phyloP scores from a whole-genome alignment of 805 yeast species.

The Torulaspora delbrueckii region DNA sequence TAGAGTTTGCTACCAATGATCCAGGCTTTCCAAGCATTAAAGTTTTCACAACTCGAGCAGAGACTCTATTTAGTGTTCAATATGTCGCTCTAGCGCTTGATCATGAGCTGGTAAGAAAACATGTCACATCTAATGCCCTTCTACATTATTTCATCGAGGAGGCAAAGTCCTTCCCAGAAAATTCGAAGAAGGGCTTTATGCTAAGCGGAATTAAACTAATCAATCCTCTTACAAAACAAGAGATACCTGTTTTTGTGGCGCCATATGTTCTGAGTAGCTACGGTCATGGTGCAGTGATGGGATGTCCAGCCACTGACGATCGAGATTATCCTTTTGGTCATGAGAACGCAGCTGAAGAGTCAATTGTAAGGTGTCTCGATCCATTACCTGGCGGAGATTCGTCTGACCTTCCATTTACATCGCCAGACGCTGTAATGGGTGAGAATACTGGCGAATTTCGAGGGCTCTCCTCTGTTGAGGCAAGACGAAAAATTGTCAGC shows the following conservation, averaged over 20 bases:
- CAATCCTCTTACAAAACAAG: slow-evolving; percentile 51
- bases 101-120: slow-evolving; percentile 53
- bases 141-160: slow-evolving; percentile 45
- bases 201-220: slow-evolving; percentile 42
- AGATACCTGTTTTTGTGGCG: slow-evolving; percentile 78
- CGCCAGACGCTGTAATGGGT: slow-evolving; percentile 46
- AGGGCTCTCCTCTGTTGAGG: slow-evolving; percentile 50
- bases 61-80: slow-evolving; percentile 78
- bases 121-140: slow-evolving; percentile 37
- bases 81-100: slow-evolving; percentile 71
- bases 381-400: slow-evolving; percentile 28
- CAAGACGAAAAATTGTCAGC: slow-evolving; percentile 43
- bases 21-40: slow-evolving; percentile 34
- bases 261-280: slow-evolving; percentile 82
- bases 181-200: slow-evolving; percentile 57
- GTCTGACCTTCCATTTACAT: slow-evolving; percentile 35
- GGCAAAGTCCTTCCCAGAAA: slow-evolving; percentile 38
- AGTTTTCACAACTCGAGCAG: slow-evolving; percentile 85
- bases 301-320: slow-evolving; percentile 90
- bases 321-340: slow-evolving; percentile 85
- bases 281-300: slow-evolving; percentile 96
- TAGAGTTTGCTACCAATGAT: slow-evolving; percentile 43
- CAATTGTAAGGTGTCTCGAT: slow-evolving; percentile 44
- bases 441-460: slow-evolving; percentile 43
- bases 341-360: slow-evolving; percentile 46